These are phyloP conservation scores for Phalaenopsis hybrid DNA, from an alignment of 116 monocot genomes.

Conservation along the genomic window DNA sequence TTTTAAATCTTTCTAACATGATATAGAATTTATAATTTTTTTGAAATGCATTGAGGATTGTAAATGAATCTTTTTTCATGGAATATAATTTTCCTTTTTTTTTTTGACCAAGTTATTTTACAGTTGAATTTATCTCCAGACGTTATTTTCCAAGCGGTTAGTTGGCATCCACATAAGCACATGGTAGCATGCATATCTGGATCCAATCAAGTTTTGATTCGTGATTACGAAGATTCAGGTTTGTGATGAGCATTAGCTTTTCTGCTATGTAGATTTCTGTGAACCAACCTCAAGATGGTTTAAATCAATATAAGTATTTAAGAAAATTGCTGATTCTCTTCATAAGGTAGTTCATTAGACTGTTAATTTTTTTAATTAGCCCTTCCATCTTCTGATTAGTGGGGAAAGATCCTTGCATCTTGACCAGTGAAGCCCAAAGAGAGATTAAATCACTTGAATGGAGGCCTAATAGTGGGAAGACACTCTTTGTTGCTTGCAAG, in stretches of 20 bases:
- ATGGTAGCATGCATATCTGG: conserved; percentile 90
- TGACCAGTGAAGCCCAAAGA: conserved; percentile 73
- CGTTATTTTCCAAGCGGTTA: conserved; percentile 53
- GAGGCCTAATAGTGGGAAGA: conserved; percentile 94
- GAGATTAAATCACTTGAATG: conserved; percentile 67
- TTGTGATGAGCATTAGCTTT: conserved; percentile 5
- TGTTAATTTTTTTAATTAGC: conserved; percentile 1
- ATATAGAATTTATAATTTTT: not conserved
- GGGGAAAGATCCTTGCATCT: conserved; percentile 59
- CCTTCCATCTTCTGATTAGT: conserved; percentile 25
- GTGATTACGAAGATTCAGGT: conserved; percentile 89
- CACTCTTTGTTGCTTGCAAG: conserved; percentile 80
- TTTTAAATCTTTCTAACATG: not conserved
- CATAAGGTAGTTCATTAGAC: not conserved
- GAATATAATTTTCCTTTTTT: not conserved
- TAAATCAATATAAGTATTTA: not conserved
- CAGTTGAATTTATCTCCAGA: conserved; percentile 45
- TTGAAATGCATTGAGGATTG: not conserved
- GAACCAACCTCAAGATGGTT: not conserved
- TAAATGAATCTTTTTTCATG: not conserved
- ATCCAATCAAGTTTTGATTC: conserved; percentile 68
- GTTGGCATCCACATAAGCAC: conserved; percentile 80
- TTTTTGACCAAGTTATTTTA: not conserved
- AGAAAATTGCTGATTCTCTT: not conserved
- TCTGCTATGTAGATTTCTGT: conserved; percentile 1